phyloP scores from a whole-genome alignment of 1,139 yeast genomes.

The Scheffersomyces illinoinensis region DNA sequence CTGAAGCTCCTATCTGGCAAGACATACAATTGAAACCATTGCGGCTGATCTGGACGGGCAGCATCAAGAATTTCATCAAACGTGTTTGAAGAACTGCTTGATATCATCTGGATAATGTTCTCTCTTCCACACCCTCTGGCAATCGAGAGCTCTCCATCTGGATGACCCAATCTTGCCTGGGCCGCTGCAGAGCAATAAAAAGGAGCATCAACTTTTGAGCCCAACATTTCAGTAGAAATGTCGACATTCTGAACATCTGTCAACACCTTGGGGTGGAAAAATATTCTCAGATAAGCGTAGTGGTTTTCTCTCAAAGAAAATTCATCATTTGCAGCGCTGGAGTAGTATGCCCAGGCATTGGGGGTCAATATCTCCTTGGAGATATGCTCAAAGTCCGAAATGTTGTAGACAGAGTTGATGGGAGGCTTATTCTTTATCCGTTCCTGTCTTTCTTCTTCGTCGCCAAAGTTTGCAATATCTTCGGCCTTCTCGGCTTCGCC shows the following conservation, averaged over 20 bases:
- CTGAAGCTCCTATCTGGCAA: slow-evolving; percentile 26
- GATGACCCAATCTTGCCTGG: slow-evolving; percentile 54
- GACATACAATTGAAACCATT: slow-evolving; percentile 49
- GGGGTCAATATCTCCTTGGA: slow-evolving; percentile 28
- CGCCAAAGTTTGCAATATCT: slow-evolving; percentile 12
- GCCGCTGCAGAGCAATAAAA: slow-evolving; percentile 63
- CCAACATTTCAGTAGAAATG: slow-evolving; percentile 52
- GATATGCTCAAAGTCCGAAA: slow-evolving; percentile 33
- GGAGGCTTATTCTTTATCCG: slow-evolving; percentile 27
- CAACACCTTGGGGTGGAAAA: slow-evolving; percentile 46
- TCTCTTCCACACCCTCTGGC: slow-evolving; percentile 51
- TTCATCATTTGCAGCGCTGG: slow-evolving; percentile 35
- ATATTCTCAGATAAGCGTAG: slow-evolving; percentile 30
- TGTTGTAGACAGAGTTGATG: slow-evolving; percentile 25
- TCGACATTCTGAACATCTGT: slow-evolving; percentile 41
- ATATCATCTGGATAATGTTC: slow-evolving; percentile 56
- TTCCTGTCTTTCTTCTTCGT: slow-evolving; percentile 5
- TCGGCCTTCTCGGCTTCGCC: slow-evolving; percentile 18
- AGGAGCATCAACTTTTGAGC: slow-evolving; percentile 49
- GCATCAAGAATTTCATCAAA: slow-evolving; percentile 57
- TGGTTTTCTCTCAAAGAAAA: slow-evolving; percentile 32
- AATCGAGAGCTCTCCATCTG: slow-evolving; percentile 54
- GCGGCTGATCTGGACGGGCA: slow-evolving; percentile 30
- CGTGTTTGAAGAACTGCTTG: slow-evolving; percentile 55
- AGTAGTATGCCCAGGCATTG: slow-evolving; percentile 31